Conservation (phyloP, 2,329 filamentous ascomycete genomes). For the Aspergillus fumigatiaffinis region DNA sequence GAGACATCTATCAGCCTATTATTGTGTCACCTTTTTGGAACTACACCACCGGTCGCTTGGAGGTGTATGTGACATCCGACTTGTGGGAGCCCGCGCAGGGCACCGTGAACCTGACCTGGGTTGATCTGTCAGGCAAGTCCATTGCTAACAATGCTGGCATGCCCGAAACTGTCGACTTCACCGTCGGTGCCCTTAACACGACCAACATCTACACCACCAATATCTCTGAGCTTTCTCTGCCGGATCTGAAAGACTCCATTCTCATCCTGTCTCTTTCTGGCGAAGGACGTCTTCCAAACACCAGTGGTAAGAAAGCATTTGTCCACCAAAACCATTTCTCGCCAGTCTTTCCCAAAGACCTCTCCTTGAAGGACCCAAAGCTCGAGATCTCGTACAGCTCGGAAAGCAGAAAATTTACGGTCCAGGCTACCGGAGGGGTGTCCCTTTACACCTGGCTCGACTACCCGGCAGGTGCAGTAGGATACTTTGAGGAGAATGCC, state of each 20-base stretch:
- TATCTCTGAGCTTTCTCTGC: slow-evolving; percentile 31
- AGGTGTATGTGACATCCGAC: slow-evolving; percentile 56
- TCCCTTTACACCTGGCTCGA: slow-evolving; percentile 56
- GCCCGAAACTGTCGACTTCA: slow-evolving; percentile 34
- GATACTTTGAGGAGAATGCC: slow-evolving; percentile 52
- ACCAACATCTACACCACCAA: slow-evolving; percentile 45
- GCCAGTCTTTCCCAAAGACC: slow-evolving; percentile 43
- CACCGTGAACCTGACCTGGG: slow-evolving; percentile 49
- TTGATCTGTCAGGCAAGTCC: slow-evolving; percentile 46
- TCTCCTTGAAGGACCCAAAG: slow-evolving; percentile 48
- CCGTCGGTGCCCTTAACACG: slow-evolving; percentile 50
- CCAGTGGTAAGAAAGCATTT: slow-evolving; percentile 36
- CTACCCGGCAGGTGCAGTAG: slow-evolving; percentile 47
- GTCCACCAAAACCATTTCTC: slow-evolving; percentile 51
- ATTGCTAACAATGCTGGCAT: slow-evolving; percentile 38
- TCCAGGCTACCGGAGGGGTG: slow-evolving; percentile 47
- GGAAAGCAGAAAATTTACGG: slow-evolving; percentile 38
- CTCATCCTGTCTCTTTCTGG: slow-evolving; percentile 45
- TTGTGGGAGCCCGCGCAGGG: slow-evolving; percentile 51
- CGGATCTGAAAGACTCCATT: slow-evolving; percentile 36
- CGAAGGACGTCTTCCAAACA: slow-evolving; percentile 47
- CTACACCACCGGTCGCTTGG: slow-evolving; percentile 46
- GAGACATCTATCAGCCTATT: slow-evolving; percentile 56
- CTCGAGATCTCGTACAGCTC: slow-evolving; percentile 37
- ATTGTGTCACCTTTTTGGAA: slow-evolving; percentile 59